These are phyloP conservation scores for Boletus smithii DNA, from an alignment of 1,284 basidiomycete species.

Conservation along the genomic window DNA sequence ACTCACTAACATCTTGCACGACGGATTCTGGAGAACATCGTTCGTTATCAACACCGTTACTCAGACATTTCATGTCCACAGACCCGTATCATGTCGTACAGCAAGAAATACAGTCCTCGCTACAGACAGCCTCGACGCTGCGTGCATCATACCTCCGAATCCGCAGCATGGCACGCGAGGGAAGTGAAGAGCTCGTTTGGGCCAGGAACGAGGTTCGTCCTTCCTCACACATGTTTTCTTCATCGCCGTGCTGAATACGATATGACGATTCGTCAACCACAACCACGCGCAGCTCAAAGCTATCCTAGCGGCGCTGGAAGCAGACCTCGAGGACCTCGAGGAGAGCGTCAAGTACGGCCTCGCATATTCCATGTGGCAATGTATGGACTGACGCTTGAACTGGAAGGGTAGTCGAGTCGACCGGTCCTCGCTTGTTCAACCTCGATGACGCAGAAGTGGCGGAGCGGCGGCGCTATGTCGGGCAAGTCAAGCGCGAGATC, in stretches of 20 bases:
- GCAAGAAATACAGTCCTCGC: constrained; percentile 67
- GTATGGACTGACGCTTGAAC: constrained; percentile 7
- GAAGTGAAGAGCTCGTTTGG: constrained; percentile 71
- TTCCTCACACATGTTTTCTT: neutral
- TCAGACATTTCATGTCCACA: constrained; percentile 49
- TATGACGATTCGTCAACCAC: neutral
- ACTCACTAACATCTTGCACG: too few relatives aligned
- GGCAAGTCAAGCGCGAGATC: constrained; percentile 68
- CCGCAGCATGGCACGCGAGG: constrained; percentile 61
- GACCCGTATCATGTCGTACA: constrained; percentile 83
- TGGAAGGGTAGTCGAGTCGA: constrained; percentile 72
- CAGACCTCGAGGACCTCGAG: constrained; percentile 84
- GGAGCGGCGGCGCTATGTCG: constrained; percentile 70
- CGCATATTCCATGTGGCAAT: neutral
- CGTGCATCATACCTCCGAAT: constrained; percentile 76
- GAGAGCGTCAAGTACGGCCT: constrained; percentile 80
- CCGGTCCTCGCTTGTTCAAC: constrained; percentile 80
- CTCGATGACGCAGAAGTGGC: constrained; percentile 72
- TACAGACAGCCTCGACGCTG: constrained; percentile 66
- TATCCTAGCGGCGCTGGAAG: constrained; percentile 72
- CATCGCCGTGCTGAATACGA: neutral
- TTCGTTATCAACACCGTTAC: neutral
- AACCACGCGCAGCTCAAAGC: constrained; percentile 56
- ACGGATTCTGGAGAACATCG: too few relatives aligned
- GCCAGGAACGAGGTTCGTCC: constrained; percentile 65